Evolutionary conservation across 2,329 filamentous ascomycete species (phyloP).

Genomic region (Paracorniculantispora psalliotae): DNA sequence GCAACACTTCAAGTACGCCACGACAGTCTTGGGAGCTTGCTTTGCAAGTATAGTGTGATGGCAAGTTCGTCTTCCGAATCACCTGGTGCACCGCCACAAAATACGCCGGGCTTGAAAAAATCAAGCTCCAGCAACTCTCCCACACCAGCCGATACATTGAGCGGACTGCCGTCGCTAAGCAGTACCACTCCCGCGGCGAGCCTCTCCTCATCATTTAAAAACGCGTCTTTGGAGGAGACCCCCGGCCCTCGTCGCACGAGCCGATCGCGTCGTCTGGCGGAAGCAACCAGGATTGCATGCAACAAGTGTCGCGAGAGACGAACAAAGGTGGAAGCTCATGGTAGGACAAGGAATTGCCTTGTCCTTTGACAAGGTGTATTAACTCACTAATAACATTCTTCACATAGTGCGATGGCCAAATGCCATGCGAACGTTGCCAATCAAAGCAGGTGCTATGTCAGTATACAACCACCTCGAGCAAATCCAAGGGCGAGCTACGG

Average conservation of each 20-base stretch:
- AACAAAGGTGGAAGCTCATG: slow-evolving; percentile 44
- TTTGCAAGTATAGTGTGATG: no score
- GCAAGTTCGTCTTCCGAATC: no score
- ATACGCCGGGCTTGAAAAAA: no score
- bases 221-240: background rate
- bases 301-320: slow-evolving; percentile 52
- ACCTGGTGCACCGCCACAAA: no score
- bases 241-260: background rate
- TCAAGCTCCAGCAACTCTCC: no score
- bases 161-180: no score
- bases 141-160: no score
- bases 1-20: no score
- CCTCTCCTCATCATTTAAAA: background rate
- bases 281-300: background rate
- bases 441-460: slow-evolving; percentile 49
- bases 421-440: slow-evolving; percentile 51
- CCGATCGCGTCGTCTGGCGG: background rate
- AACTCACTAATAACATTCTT: background rate
- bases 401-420: slow-evolving; percentile 53
- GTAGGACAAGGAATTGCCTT: background rate
- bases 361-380: slow-evolving; percentile 2
- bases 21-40: no score
- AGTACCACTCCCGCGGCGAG: no score
- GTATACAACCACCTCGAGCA: slow-evolving; percentile 58
- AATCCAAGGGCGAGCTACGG: slow-evolving; percentile 58